These are phyloP conservation scores for Picea sitchensis DNA, from an alignment of 75 land plant species.

Conservation along the genomic window DNA sequence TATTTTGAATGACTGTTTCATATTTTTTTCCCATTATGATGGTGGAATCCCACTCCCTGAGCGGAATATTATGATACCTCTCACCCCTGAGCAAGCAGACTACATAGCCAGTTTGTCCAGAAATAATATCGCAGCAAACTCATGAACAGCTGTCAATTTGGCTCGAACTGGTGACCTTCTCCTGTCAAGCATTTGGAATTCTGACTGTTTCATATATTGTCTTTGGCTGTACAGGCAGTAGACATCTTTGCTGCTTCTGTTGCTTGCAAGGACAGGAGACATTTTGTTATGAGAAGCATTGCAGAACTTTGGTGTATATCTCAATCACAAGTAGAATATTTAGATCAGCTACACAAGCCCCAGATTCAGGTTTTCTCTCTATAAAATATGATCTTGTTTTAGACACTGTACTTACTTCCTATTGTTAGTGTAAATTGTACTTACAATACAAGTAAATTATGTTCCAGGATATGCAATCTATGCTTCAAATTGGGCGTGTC, in stretches of 20 bases:
- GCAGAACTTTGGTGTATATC: constrained; percentile 60
- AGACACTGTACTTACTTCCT: not conserved
- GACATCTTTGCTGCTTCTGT: constrained; percentile 83
- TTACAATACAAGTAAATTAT: not conserved
- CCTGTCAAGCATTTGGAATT: not conserved
- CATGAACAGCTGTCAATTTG: too few relatives aligned
- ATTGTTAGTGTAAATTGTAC: not conserved
- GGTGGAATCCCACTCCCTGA: too few relatives aligned
- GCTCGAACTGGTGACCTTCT: not conserved
- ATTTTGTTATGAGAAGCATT: constrained; percentile 55
- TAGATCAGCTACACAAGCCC: constrained; percentile 57
- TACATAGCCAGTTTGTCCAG: too few relatives aligned
- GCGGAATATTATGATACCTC: too few relatives aligned
- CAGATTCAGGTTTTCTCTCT: constrained; percentile 47
- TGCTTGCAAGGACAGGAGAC: constrained; percentile 36
- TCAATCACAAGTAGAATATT: constrained; percentile 28
- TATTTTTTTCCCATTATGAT: too few relatives aligned
- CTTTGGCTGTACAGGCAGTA: constrained; percentile 52
- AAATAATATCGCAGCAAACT: too few relatives aligned
- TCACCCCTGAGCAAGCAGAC: too few relatives aligned
- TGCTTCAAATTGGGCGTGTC: constrained; percentile 57
- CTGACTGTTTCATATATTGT: constrained; percentile 1
- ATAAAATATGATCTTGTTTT: not conserved
- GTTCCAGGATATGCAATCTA: constrained; percentile 32
- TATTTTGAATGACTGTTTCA: too few relatives aligned